Conservation (phyloP, 164 flowering plant species). For the Platanus orientalis region DNA sequence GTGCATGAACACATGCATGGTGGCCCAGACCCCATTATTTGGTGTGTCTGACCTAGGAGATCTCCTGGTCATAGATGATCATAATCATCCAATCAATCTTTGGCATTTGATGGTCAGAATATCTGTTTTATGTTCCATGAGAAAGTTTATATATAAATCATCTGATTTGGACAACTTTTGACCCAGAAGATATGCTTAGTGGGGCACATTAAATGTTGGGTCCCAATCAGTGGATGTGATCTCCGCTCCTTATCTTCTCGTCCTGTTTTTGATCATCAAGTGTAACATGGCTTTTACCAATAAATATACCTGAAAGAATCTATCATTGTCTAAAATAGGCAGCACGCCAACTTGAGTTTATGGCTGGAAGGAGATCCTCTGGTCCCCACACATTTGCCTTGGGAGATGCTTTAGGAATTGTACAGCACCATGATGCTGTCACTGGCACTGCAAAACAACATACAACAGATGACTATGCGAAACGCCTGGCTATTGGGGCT, state of each 20-base stretch:
- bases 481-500: conserved; percentile 74
- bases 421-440: conserved; percentile 91
- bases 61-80: background rate
- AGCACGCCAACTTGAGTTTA: conserved; percentile 79
- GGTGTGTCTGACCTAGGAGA: background rate
- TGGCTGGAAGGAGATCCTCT: conserved; percentile 51
- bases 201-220: too few species aligned
- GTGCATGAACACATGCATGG: background rate
- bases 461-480: conserved; percentile 79
- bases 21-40: background rate
- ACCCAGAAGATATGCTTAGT: background rate
- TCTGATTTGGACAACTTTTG: background rate
- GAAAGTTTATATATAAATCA: background rate
- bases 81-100: background rate
- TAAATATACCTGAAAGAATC: conserved; percentile 4
- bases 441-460: conserved; percentile 90
- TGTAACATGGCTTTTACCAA: background rate
- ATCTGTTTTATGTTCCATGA: background rate
- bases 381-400: conserved; percentile 54
- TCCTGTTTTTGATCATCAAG: background rate
- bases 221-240: too few species aligned
- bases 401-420: conserved; percentile 86
- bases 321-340: conserved; percentile 44
- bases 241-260: background rate
- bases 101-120: background rate